Percentiles rank a stretch among this genome's conserved stretches.
phyloP scores from a whole-genome alignment of 2,329 filamentous ascomycete species.

The Penicillium crustosum region DNA sequence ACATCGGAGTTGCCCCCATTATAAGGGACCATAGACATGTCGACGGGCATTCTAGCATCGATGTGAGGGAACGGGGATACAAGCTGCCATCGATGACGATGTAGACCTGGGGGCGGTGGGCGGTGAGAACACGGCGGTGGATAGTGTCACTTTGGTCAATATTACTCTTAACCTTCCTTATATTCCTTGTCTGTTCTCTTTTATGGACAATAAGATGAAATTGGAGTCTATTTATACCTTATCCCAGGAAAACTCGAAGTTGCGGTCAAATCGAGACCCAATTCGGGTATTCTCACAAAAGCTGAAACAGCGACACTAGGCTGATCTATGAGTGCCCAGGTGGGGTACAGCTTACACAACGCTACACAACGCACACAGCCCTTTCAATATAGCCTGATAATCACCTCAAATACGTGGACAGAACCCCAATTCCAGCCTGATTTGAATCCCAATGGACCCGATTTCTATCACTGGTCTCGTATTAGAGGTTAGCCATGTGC shows the following conservation, averaged over 20 bases:
- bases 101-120: neutral
- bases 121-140: neutral
- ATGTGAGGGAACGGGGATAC: slow-evolving; percentile 4
- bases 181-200: neutral
- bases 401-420: neutral
- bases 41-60: slow-evolving; percentile 35
- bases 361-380: slow-evolving; percentile 1
- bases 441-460: slow-evolving; percentile 15
- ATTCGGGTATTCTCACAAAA: neutral
- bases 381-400: neutral
- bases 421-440: neutral
- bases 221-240: neutral
- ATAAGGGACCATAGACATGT: slow-evolving; percentile 47
- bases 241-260: neutral
- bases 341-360: slow-evolving; percentile 3
- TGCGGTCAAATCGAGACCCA: neutral
- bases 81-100: slow-evolving; percentile 9
- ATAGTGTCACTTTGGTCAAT: neutral
- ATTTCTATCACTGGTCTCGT: slow-evolving; percentile 20
- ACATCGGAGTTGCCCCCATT: slow-evolving; percentile 45
- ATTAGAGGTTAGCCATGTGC: slow-evolving; percentile 17
- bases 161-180: neutral
- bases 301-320: neutral
- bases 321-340: slow-evolving; percentile 4
- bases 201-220: neutral